Conservation (phyloP, 345 rosid genomes). For the Brassica juncea region DNA sequence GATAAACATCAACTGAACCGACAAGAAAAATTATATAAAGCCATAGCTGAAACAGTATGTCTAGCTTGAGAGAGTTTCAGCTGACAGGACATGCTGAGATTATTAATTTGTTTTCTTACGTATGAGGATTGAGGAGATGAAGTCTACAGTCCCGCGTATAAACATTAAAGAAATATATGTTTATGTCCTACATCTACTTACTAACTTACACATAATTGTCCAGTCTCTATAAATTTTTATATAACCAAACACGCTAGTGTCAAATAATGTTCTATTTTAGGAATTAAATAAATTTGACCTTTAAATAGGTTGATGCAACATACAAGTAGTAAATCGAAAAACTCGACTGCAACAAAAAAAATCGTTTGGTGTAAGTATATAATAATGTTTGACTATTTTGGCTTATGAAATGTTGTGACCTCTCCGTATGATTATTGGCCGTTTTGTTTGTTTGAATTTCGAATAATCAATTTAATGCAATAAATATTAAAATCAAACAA, state of each 20-base stretch:
- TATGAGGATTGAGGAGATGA: background rate
- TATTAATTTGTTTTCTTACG: background rate
- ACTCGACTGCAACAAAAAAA: background rate
- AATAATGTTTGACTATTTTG: constrained; percentile 6
- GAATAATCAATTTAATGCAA: background rate
- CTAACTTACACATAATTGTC: constrained; percentile 7
- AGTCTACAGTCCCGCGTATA: constrained; percentile 18
- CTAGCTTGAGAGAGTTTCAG: background rate
- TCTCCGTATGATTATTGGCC: constrained; percentile 30
- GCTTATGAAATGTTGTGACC: constrained; percentile 13
- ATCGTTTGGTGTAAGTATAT: constrained; percentile 11
- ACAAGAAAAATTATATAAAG: background rate
- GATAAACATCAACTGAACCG: background rate
- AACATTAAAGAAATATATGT: background rate
- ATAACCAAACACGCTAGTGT: constrained; percentile 17
- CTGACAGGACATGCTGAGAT: background rate
- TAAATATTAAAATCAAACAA: constrained; percentile 3
- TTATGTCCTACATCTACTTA: background rate
- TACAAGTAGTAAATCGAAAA: background rate
- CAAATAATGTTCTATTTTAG: background rate
- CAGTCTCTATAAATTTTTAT: background rate
- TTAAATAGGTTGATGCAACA: constrained; percentile 25
- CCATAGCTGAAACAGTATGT: background rate
- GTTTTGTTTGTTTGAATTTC: background rate
- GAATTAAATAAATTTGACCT: constrained; percentile 21